A percentile compares a stretch with the other conserved stretches of the same genome.
These are phyloP conservation scores for Annulohypoxylon truncatum DNA, from an alignment of 2,329 filamentous ascomycete species.

Conservation along the genomic window DNA sequence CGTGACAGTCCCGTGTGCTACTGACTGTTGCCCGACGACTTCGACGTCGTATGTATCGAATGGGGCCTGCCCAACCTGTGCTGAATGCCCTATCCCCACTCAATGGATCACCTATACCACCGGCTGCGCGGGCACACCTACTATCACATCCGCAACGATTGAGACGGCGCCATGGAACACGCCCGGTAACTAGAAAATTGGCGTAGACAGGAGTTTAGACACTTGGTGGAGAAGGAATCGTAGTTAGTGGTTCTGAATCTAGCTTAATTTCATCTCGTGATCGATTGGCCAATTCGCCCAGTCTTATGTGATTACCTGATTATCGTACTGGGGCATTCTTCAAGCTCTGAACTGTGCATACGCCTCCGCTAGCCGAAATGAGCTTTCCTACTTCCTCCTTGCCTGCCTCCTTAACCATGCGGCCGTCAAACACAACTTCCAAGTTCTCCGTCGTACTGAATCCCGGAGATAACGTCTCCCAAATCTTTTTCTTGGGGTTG, in stretches of 20 bases:
- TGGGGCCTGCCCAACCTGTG: conserved; percentile 45
- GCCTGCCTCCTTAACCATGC: conserved; percentile 78
- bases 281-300: background rate
- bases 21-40: conserved; percentile 55
- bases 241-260: conserved; percentile 31
- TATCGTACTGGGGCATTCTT: conserved; percentile 87
- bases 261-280: conserved; percentile 32
- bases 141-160: conserved; percentile 37
- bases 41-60: conserved; percentile 42
- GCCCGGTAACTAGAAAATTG: background rate
- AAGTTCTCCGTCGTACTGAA: conserved; percentile 88
- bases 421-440: conserved; percentile 88
- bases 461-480: conserved; percentile 95
- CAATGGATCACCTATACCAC: conserved; percentile 47
- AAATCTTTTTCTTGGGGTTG: conserved; percentile 99
- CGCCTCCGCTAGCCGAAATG: conserved; percentile 79
- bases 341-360: conserved; percentile 86
- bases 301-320: conserved; percentile 34
- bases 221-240: conserved; percentile 8
- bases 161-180: conserved; percentile 38
- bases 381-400: conserved; percentile 76
- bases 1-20: conserved; percentile 52
- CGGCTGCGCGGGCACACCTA: conserved; percentile 41
- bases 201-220: background rate
- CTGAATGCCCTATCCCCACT: conserved; percentile 44